These are phyloP conservation scores for Phytophthora palmivora DNA, from an alignment of 352 stramenopile genomes.

Conservation along the genomic window DNA sequence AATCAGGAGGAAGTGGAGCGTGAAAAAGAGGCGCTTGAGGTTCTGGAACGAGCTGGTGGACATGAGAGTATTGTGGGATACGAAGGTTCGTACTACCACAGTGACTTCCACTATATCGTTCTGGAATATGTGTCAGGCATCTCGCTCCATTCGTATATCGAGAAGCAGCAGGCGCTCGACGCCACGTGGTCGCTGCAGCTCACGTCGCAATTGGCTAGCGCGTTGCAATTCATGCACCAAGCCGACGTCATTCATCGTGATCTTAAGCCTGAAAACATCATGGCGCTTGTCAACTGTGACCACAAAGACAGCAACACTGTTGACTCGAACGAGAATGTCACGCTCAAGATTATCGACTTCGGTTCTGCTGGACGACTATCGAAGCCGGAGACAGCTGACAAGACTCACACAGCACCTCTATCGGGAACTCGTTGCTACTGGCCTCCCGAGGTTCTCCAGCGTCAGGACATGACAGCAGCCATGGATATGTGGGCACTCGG, in stretches of 20 bases:
- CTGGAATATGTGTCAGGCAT: constrained; percentile 76
- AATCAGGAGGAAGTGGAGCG: constrained; percentile 64
- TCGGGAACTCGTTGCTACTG: constrained; percentile 89
- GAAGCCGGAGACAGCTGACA: constrained; percentile 18
- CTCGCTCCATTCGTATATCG: constrained; percentile 75
- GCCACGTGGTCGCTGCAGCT: constrained; percentile 57
- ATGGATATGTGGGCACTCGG: constrained; percentile 92
- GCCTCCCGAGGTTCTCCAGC: constrained; percentile 76
- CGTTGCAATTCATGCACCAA: constrained; percentile 73
- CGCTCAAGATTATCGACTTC: constrained; percentile 90
- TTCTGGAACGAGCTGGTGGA: constrained; percentile 61
- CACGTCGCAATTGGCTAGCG: constrained; percentile 66
- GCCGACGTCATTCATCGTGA: constrained; percentile 84
- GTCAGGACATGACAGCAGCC: constrained; percentile 61
- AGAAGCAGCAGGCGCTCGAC: constrained; percentile 58
- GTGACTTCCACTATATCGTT: constrained; percentile 87
- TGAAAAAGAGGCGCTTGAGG: constrained; percentile 62
- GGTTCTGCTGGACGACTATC: constrained; percentile 64
- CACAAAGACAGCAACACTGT: constrained; percentile 2
- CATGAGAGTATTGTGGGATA: constrained; percentile 73
- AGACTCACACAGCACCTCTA: constrained; percentile 37
- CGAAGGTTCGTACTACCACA: constrained; percentile 69
- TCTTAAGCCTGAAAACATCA: constrained; percentile 91
- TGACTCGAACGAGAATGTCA: constrained; percentile 38
- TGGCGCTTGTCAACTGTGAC: constrained; percentile 45